Evolutionary conservation across 495 filamentous ascomycete species (phyloP), one percentile per base, ranked within the genome.

Genomic region (Podospora pseudocomata): DNA sequence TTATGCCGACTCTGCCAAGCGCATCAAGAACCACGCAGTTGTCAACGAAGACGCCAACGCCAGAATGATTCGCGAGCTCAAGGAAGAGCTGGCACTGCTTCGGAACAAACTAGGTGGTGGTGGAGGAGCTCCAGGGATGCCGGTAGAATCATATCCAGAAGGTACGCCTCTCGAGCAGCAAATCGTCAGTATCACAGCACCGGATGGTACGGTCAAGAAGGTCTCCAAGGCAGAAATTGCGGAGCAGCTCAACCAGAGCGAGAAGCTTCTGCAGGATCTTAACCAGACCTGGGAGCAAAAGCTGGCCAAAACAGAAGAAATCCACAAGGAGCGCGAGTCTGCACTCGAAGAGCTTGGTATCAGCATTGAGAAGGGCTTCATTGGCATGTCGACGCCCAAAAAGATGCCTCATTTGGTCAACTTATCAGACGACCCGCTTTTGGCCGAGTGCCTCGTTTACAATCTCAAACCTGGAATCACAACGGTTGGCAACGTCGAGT

Each of bases 271-370:
- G 77, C 88, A 91, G 65, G 95, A 99, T 77, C 87, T 99, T 53
- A 99, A 99, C 72, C 94, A 98, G 81, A 98, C 95, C 0, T 99
- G 95, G 95, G 95, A 99, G 80, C 87, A 99, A 79, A 97, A 97
- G 73, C 81, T 99, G 71, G 84, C 88, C 72, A 97, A 95, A 78
- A 99, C 95, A 1, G 95, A 99, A 74, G 85, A 91, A 67, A 97
- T 99, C 66, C 96, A 98, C 82, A 97, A 96, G 74, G 95, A 99
- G 75, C 91, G 95, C 64, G 95, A 99, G 80, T 86, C 92, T 44
- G 96, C 95, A 11, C 81, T 99, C 39, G 95, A 99, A 80, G 95
- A 99, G 76, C 85, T 99, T 28, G 95, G 95, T 65, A 97, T 99
- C 78, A 97, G 93, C 76, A 99, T 99, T 70, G 95, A 98, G 76